Base-by-base conservation (phyloP, 2,329 filamentous ascomycete species). In the Trichoderma hamatum region DNA sequence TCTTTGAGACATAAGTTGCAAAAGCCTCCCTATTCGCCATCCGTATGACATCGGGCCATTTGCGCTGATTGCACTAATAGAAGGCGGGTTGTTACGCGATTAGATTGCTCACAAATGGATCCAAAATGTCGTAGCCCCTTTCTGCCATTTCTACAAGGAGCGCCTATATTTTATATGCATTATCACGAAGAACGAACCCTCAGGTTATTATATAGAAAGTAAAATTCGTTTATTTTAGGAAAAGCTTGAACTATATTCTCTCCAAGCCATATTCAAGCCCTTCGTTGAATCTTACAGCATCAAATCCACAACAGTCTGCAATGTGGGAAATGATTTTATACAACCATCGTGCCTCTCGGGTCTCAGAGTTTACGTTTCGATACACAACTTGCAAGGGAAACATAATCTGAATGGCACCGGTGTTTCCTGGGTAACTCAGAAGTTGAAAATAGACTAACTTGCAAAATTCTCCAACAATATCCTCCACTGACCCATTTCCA, bases 401-500 rank as follows among this genome's bases (percentile, higher is more conserved):
- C 24, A 56, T 14, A 1, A 52, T 16, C 3, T 64, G 46, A n/a
- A 64, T 32, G n/a, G 43, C 61, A 16, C 61, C 61, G 5, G 19
- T 26, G 26, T 64, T 51, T 16, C 61, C 61, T 7, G 61, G 61
- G 24, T 21, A 24, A 19, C 61, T 64, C 9, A 64, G 61, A 52
- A 64, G 46, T 30, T 64, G 61, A n/a, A 21, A 64, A 34, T 64
- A 64, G n/a, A 52, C 61, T n/a, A 64, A 13, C 34, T 46, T 64
- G 61, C 61, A 64, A 34, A 64, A 32, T 34, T 64, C 61, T 16
- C 46, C 46, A 34, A 36, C 30, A 7, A 64, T 30, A 51, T 64
- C 61, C n/a, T 64, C 14, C 9, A 51, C 16, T 13, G 61, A 64
- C 61, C 61, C 61, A 19, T 51, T 32, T 19, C 61, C 61, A 34